Base-by-base conservation (phyloP, 106 monocot species). In the Dendrobium nobile region DNA sequence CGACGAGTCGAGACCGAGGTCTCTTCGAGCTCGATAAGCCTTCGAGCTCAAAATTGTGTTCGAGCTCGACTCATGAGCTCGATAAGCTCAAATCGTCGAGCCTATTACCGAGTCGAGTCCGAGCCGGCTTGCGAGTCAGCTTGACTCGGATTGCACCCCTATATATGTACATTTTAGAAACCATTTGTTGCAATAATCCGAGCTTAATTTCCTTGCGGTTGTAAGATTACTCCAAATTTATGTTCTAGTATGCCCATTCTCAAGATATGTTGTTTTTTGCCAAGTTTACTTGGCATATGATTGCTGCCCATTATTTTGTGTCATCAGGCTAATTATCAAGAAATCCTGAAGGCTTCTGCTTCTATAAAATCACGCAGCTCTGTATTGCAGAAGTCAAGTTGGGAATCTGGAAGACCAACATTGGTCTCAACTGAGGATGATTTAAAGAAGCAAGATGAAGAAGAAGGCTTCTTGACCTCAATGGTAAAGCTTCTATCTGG, bases 381-480 rank as follows among this genome's bases (percentile, higher is more conserved):
- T 67, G 87, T 89, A 67, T 91, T 93, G 48, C 93, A 93, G 82
- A 95, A 92, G 70, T 88, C 86, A 59, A 41, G 86, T 26, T 93
- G 87, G 75, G 22, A 76, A 56, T 87, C 88, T 2, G 79, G 88
- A 9, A 77, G 99, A 72, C 93, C 91, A 16, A 91, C 95, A 27
- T 67, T 95, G 28, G 93, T 99, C 41, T 91, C 91, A 41, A 40
- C 37, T 13, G 93, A 90, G 44, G 79, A 84, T 59, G 89, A 87
- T 65, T 24, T 78, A 40, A 86, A 84, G 42, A 93, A 87, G 81
- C 88, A 88, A 20, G 70, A 28, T 17, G 80, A 77, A 24, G 91
- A 96, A 76, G 96, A 90, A 82, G 86, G 95, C 24, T 70, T 91
- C 67, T 88, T 99, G 77, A 80, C 89, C 28, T 91, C 99, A 18